Evolutionary conservation across 768 basidiomycete genomes (phyloP).

Genomic region (Steccherinum ochraceum): DNA sequence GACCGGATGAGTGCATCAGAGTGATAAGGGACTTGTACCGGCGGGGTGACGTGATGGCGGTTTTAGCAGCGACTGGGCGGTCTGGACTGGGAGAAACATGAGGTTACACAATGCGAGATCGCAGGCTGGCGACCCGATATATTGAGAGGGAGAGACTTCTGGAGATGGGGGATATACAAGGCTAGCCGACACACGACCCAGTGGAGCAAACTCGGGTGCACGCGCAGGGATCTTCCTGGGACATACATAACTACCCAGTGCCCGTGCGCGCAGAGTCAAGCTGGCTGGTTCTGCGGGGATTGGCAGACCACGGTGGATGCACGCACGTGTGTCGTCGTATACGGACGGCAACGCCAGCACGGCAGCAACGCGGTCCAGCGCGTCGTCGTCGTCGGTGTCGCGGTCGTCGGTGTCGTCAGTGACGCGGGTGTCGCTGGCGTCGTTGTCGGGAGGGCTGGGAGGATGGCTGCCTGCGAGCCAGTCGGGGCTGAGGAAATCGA

Average conservation of each 20-base stretch:
- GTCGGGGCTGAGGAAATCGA: conserved; percentile 18
- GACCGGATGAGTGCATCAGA: too few species aligned
- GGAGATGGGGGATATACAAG: background rate
- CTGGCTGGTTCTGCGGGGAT: background rate
- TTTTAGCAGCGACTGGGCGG: too few species aligned
- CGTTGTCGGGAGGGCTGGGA: conserved; percentile 5
- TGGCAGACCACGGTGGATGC: conserved; percentile 11
- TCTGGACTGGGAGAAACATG: too few species aligned
- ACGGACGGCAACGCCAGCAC: background rate
- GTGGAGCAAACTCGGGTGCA: background rate
- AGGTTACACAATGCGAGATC: background rate
- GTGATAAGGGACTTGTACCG: too few species aligned
- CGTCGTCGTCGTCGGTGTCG: conserved; percentile 1
- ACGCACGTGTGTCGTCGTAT: conserved; percentile 13
- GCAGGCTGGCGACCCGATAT: background rate
- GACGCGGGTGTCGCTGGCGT: conserved; percentile 9
- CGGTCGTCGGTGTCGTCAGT: conserved; percentile 7
- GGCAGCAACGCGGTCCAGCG: background rate
- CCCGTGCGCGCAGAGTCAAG: too few species aligned
- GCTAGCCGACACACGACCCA: background rate
- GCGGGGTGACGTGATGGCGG: too few species aligned
- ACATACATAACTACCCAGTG: too few species aligned
- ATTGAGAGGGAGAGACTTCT: background rate
- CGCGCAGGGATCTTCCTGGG: background rate
- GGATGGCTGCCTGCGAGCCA: background rate